A percentile compares a stretch with the other conserved stretches of the same genome.
Evolutionary conservation across 371 early-diverging fungal genomes (phyloP).

Genomic region (Mucor velutinosus): DNA sequence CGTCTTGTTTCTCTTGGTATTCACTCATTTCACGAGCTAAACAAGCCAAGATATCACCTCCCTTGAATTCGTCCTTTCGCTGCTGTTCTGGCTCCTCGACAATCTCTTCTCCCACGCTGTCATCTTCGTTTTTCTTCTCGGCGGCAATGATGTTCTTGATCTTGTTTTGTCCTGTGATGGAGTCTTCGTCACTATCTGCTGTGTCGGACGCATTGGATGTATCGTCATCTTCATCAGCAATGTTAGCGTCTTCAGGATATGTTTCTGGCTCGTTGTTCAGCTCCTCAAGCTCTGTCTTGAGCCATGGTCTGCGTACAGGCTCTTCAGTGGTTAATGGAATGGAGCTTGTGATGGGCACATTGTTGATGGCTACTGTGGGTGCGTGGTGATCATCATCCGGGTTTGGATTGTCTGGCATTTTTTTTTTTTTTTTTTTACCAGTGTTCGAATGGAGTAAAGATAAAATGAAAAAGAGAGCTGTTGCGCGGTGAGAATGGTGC

Average conservation of each 20-base stretch:
- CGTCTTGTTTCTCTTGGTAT: constrained; percentile 6
- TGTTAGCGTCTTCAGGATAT: not conserved
- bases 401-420: not conserved
- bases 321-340: constrained; percentile 38
- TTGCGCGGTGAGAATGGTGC: not conserved
- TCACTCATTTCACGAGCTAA: constrained; percentile 17
- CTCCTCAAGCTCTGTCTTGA: constrained; percentile 22
- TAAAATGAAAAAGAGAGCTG: not conserved
- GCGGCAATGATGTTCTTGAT: constrained; percentile 8
- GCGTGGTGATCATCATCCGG: not conserved
- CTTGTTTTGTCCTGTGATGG: constrained; percentile 13
- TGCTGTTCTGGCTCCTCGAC: not conserved
- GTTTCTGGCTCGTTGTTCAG: constrained; percentile 7
- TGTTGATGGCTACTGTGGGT: constrained; percentile 4
- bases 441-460: not conserved
- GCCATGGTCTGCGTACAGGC: constrained; percentile 27
- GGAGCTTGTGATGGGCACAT: not conserved
- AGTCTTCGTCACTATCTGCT: constrained; percentile 6
- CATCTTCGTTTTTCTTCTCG: not conserved
- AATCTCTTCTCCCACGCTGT: not conserved
- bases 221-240: not conserved
- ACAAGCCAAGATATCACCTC: constrained; percentile 15
- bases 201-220: not conserved
- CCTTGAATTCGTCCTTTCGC: not conserved
- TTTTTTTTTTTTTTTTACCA: not conserved